Evolutionary conservation across 2,329 filamentous ascomycete genomes (phyloP).

Genomic region (Zalaria sp.): DNA sequence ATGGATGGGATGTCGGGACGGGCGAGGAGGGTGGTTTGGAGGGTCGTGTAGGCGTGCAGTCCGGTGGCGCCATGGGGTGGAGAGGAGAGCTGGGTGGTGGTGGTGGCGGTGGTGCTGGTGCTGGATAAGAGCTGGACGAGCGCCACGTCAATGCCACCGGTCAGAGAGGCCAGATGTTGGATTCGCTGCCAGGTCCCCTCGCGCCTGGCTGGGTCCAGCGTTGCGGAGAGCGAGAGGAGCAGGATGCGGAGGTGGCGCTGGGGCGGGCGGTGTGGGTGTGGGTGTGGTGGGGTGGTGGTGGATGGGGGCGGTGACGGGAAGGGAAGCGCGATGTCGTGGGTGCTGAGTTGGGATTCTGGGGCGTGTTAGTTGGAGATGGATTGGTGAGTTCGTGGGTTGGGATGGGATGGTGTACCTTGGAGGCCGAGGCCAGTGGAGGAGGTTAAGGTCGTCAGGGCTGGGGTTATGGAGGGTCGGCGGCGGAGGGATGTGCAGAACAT

Average conservation of each 20-base stretch:
- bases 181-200: slow-evolving; percentile 9
- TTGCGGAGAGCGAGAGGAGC: slow-evolving; percentile 14
- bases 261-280: not conserved
- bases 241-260: slow-evolving; percentile 13
- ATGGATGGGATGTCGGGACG: slow-evolving; percentile 10
- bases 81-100: not conserved
- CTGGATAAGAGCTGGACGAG: slow-evolving; percentile 17
- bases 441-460: slow-evolving; percentile 20
- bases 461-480: slow-evolving; percentile 22
- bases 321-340: slow-evolving; percentile 22
- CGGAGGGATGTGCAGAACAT: slow-evolving; percentile 30
- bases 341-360: slow-evolving; percentile 18
- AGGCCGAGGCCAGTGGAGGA: slow-evolving; percentile 12
- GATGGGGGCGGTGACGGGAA: slow-evolving; percentile 3
- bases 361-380: slow-evolving; percentile 1
- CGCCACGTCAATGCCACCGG: slow-evolving; percentile 14
- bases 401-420: slow-evolving; percentile 13
- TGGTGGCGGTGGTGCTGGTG: not conserved
- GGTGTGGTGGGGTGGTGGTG: slow-evolving; percentile 4
- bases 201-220: no score
- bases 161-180: slow-evolving; percentile 15
- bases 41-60: slow-evolving; percentile 11
- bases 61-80: not conserved
- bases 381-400: not conserved
- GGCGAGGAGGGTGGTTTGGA: slow-evolving; percentile 13